Conservation (phyloP, 441 rosid genomes). For the Gossypium schwendimanii region DNA sequence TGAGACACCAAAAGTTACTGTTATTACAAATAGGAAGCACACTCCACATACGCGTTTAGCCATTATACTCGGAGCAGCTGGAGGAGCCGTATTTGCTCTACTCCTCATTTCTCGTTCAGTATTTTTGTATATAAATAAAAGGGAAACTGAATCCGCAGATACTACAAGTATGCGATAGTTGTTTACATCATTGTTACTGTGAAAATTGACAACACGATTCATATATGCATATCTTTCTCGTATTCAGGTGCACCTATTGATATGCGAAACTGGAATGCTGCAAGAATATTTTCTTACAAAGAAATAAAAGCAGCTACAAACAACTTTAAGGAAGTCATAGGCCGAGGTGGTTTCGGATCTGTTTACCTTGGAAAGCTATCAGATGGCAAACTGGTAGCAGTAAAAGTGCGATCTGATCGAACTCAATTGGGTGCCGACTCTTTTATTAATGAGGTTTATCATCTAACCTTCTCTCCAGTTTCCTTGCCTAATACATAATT, state of each 20-base stretch:
- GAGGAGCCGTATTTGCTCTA: conserved; percentile 48
- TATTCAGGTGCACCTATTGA: conserved; percentile 40
- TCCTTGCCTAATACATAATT: background rate
- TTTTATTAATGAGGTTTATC: conserved; percentile 72
- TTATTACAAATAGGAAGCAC: conserved; percentile 42
- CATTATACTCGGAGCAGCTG: conserved; percentile 49
- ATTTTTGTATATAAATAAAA: conserved; percentile 38
- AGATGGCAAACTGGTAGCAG: conserved; percentile 72
- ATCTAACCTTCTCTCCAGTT: conserved; percentile 7
- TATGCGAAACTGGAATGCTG: conserved; percentile 77
- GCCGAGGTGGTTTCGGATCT: conserved; percentile 85
- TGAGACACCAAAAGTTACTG: conserved; percentile 75
- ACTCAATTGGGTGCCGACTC: conserved; percentile 91
- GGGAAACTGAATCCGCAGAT: conserved; percentile 32
- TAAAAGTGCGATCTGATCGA: conserved; percentile 78
- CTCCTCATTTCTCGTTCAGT: conserved; percentile 30
- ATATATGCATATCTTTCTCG: conserved; percentile 12
- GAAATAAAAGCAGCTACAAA: conserved; percentile 77
- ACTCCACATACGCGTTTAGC: conserved; percentile 29
- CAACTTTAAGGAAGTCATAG: conserved; percentile 72
- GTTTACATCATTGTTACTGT: background rate
- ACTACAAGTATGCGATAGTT: conserved; percentile 38
- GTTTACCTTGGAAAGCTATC: conserved; percentile 81
- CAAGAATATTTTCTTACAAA: conserved; percentile 66
- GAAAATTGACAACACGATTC: conserved; percentile 9